Evolutionary conservation across 2,329 filamentous ascomycete species (phyloP).

Genomic region (Colletotrichum sp.): DNA sequence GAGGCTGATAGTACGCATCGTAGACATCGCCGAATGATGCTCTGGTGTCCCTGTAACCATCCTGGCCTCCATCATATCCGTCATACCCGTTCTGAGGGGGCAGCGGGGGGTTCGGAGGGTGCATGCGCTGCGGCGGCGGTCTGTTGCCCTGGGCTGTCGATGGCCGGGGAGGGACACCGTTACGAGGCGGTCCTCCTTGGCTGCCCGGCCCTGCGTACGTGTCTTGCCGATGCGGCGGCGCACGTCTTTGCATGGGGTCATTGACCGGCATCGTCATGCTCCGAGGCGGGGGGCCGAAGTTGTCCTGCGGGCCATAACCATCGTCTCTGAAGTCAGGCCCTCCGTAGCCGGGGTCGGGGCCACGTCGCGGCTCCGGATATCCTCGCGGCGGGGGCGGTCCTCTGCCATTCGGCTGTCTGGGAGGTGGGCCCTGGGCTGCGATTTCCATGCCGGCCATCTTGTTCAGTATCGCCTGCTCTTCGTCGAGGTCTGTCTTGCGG

Average conservation of each 20-base stretch:
- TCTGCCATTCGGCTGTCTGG: conserved; percentile 23
- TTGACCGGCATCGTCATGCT: conserved; percentile 68
- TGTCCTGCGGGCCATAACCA: conserved; percentile 39
- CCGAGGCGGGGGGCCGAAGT: conserved; percentile 58
- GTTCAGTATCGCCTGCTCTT: conserved; percentile 45
- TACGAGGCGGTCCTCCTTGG: conserved; percentile 41
- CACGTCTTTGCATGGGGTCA: conserved; percentile 44
- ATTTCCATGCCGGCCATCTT: conserved; percentile 48
- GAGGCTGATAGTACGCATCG: conserved; percentile 27
- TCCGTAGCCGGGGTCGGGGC: conserved; percentile 35
- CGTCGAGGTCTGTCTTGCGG: conserved; percentile 42
- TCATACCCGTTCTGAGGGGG: conserved; percentile 31
- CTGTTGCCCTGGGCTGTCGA: conserved; percentile 60
- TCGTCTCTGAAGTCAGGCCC: conserved; percentile 40
- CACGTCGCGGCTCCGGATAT: conserved; percentile 28
- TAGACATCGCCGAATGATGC: conserved; percentile 27
- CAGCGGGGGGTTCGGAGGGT: conserved; percentile 49
- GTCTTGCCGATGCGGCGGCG: conserved; percentile 42
- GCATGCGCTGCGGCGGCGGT: conserved; percentile 57
- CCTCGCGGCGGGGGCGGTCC: conserved; percentile 37
- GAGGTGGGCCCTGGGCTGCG: conserved; percentile 25
- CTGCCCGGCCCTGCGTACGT: conserved; percentile 26
- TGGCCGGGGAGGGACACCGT: conserved; percentile 55
- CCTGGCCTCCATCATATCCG: conserved; percentile 33
- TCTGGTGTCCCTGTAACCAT: conserved; percentile 35